A percentile compares a stretch with the other conserved stretches of the same genome.
These are phyloP conservation scores for Cadophora sp. DNA, from an alignment of 2,329 filamentous ascomycete genomes.

Conservation along the genomic window DNA sequence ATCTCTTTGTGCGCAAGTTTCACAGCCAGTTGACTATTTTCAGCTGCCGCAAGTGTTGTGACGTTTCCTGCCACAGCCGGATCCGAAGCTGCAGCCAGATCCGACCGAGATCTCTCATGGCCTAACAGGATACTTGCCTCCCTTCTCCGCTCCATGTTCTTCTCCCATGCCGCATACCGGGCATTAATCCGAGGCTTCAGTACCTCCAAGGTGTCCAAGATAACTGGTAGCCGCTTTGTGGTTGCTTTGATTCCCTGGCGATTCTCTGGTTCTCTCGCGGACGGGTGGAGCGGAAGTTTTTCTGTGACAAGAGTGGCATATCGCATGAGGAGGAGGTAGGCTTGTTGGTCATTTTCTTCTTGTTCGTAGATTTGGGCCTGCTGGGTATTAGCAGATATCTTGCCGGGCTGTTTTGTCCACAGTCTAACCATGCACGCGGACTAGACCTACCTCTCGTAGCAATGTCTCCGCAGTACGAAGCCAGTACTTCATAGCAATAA, in stretches of 20 bases:
- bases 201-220: slow-evolving; percentile 68
- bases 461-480: slow-evolving; percentile 80
- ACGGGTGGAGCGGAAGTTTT: slow-evolving; percentile 76
- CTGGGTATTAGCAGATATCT: slow-evolving; percentile 4
- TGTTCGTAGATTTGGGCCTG: slow-evolving; percentile 85
- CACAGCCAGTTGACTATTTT: slow-evolving; percentile 78
- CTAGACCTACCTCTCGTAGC: slow-evolving; percentile 73
- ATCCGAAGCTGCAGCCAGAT: slow-evolving; percentile 57
- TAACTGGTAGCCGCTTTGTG: slow-evolving; percentile 63
- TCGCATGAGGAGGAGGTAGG: slow-evolving; percentile 90
- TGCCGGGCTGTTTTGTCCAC: background rate
- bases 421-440: background rate
- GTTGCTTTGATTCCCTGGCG: slow-evolving; percentile 60
- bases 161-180: slow-evolving; percentile 72
- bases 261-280: slow-evolving; percentile 69
- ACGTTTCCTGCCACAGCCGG: slow-evolving; percentile 65
- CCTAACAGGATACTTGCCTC: slow-evolving; percentile 28
- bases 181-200: slow-evolving; percentile 81
- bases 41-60: slow-evolving; percentile 70
- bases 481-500: slow-evolving; percentile 82
- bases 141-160: slow-evolving; percentile 53
- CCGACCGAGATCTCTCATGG: slow-evolving; percentile 24
- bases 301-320: slow-evolving; percentile 86
- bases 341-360: slow-evolving; percentile 85
- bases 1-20: slow-evolving; percentile 78